phyloP scores from a whole-genome alignment of 2,329 filamentous ascomycete genomes.

The Rutstroemia sp. region DNA sequence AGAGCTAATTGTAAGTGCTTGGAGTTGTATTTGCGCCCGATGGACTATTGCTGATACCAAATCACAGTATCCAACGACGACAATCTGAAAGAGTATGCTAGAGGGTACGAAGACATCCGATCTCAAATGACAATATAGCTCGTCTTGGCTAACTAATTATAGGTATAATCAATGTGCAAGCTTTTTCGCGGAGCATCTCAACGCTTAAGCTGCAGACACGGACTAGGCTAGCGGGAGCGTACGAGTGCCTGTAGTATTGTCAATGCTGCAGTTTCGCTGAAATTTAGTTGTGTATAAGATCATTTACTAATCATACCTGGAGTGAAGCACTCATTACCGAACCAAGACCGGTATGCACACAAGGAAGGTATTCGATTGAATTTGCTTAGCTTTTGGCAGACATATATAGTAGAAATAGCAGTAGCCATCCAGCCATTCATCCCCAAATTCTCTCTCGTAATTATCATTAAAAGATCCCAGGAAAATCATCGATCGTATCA shows the following conservation, averaged over 20 bases:
- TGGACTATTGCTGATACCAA: background rate
- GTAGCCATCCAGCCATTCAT: background rate
- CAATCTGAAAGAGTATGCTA: constrained; percentile 31
- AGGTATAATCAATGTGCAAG: background rate
- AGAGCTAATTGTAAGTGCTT: constrained; percentile 36
- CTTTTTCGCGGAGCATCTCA: background rate
- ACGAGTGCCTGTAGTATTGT: no score
- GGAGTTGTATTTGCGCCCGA: background rate
- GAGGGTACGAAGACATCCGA: background rate
- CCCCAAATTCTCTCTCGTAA: background rate
- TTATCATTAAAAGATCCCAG: background rate
- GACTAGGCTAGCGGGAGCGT: background rate
- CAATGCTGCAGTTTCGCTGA: background rate
- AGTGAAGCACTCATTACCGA: no score
- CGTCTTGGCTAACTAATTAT: background rate
- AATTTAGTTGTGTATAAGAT: background rate
- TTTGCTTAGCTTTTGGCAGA: no score
- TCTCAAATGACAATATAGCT: background rate
- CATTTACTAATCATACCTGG: no score
- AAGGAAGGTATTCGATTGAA: no score
- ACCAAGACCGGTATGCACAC: no score
- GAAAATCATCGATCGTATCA: background rate
- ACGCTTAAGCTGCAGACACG: background rate
- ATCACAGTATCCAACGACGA: constrained; percentile 28
- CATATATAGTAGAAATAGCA: no score